phyloP scores from a whole-genome alignment of 116 monocot genomes.

The Posidonia oceanica region DNA sequence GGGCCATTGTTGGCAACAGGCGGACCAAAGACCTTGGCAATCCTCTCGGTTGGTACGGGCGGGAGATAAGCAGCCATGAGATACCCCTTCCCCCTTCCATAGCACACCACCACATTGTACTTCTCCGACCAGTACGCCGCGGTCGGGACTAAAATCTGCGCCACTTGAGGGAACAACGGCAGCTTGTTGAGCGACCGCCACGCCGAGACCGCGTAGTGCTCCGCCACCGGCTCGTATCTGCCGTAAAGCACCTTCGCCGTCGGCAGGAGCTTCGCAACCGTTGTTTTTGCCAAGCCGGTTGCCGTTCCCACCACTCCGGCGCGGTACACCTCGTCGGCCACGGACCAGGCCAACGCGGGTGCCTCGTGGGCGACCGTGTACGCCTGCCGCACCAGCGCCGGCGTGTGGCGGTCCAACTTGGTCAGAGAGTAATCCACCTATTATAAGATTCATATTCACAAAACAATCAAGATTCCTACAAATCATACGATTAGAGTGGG shows the following conservation, averaged over 20 bases:
- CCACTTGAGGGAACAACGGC: constrained; percentile 56
- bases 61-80: constrained; percentile 37
- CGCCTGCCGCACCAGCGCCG: constrained; percentile 16
- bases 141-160: constrained; percentile 52
- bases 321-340: constrained; percentile 35
- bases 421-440: constrained; percentile 39
- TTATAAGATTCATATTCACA: too few relatives aligned
- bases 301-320: constrained; percentile 29
- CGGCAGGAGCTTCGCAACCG: constrained; percentile 22
- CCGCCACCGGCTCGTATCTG: constrained; percentile 46
- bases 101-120: constrained; percentile 52
- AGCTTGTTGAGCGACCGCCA: constrained; percentile 65
- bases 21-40: constrained; percentile 49
- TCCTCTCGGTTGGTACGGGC: constrained; percentile 47
- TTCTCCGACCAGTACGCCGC: constrained; percentile 62
- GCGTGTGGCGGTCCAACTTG: constrained; percentile 20
- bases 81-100: constrained; percentile 28
- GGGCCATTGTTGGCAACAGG: neutral
- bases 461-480: too few relatives aligned
- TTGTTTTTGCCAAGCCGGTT: constrained; percentile 10
- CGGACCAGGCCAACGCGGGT: constrained; percentile 32
- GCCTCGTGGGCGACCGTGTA: constrained; percentile 27
- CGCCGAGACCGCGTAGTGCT: constrained; percentile 35
- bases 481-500: neutral
- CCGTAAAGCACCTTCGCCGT: constrained; percentile 20